These are phyloP conservation scores for Noccaea caerulescens DNA, from an alignment of 345 rosid genomes.

Conservation along the genomic window DNA sequence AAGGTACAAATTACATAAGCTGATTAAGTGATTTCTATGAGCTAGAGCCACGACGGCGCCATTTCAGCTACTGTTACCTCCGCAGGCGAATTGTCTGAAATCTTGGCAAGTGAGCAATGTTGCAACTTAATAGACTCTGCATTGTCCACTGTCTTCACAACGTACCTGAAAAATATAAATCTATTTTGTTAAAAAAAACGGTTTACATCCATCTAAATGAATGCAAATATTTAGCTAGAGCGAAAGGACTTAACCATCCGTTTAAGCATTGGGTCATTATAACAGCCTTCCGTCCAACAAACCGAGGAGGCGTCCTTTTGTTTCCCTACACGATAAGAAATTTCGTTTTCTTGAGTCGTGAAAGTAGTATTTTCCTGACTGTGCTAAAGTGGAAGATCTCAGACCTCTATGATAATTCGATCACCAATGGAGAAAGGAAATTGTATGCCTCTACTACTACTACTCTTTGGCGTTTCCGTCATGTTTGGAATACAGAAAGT, in stretches of 20 bases:
- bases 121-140: constrained; percentile 91
- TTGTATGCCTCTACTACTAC: constrained; percentile 72
- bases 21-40: constrained; percentile 5
- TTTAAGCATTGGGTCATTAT: constrained; percentile 94
- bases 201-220: constrained; percentile 7
- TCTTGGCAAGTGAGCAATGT: constrained; percentile 84
- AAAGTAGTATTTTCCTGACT: background rate
- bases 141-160: constrained; percentile 89
- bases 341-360: constrained; percentile 3
- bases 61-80: constrained; percentile 56
- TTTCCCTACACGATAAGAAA: constrained; percentile 65
- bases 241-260: constrained; percentile 68
- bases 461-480: constrained; percentile 62
- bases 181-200: background rate
- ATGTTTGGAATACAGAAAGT: constrained; percentile 50
- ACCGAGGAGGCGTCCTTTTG: constrained; percentile 90
- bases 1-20: background rate
- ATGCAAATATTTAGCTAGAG: background rate
- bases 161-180: constrained; percentile 61
- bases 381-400: constrained; percentile 21
- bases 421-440: constrained; percentile 88
- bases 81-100: constrained; percentile 51
- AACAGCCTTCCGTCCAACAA: constrained; percentile 93
- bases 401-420: constrained; percentile 84
- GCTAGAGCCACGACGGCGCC: constrained; percentile 66